Percentiles rank a stretch among this genome's conserved stretches.
phyloP scores from a whole-genome alignment of 2,329 filamentous ascomycete species.

The Xylariaceae sp. region DNA sequence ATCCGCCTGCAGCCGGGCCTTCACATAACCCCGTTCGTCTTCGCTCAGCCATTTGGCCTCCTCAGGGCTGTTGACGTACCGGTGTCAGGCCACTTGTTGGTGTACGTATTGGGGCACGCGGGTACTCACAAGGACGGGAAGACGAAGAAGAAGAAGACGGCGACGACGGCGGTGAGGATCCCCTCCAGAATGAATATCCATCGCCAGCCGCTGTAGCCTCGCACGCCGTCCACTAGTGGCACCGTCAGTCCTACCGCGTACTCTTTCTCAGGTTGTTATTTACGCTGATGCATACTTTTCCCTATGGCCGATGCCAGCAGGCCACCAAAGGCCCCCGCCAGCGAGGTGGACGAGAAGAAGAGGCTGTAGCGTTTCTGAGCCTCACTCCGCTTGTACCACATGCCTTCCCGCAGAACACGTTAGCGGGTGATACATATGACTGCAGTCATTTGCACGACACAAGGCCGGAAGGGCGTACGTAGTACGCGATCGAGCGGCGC shows the following conservation, averaged over 20 bases:
- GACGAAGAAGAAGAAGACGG: conserved; percentile 56
- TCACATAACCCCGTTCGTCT: conserved; percentile 62
- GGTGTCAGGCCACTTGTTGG: no score
- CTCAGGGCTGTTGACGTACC: conserved; percentile 48
- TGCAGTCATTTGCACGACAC: conserved; percentile 1
- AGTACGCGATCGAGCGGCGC: neutral
- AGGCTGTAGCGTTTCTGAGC: conserved; percentile 88
- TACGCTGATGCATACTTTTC: conserved; percentile 43
- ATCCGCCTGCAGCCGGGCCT: conserved; percentile 58
- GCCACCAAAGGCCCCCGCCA: conserved; percentile 80
- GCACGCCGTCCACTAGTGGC: conserved; percentile 52
- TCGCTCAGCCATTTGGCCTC: conserved; percentile 63
- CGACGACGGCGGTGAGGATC: conserved; percentile 30
- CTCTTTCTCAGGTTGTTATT: neutral
- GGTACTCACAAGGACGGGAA: conserved; percentile 58
- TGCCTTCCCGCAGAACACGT: conserved; percentile 36
- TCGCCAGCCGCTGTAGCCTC: conserved; percentile 65
- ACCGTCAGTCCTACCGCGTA: conserved; percentile 6
- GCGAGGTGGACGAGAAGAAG: conserved; percentile 79
- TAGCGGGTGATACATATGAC: conserved; percentile 6
- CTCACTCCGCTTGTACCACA: conserved; percentile 85
- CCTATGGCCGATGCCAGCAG: conserved; percentile 79
- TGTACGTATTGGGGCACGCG: no score
- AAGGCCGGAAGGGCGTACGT: neutral
- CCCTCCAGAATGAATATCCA: conserved; percentile 83